Conservation (phyloP, 257 asterid species). For the Forsythia suspensa region DNA sequence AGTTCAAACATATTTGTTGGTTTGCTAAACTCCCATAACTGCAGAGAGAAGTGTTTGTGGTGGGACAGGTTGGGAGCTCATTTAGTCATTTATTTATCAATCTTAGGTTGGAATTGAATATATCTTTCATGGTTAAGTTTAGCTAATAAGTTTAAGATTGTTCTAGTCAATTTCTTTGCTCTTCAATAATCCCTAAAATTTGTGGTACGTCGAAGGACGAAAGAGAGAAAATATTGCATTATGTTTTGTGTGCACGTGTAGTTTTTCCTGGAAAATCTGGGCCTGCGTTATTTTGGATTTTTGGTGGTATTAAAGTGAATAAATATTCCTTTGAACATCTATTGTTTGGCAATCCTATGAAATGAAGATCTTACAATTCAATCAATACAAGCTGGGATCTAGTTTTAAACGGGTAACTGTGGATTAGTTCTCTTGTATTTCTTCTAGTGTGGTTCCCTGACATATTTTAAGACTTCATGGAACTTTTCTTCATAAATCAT, state of each 20-base stretch:
- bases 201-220: too few relatives aligned
- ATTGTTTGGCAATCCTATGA: neutral
- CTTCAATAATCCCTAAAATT: neutral
- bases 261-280: neutral
- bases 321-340: neutral
- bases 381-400: neutral
- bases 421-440: neutral
- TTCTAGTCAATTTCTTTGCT: neutral
- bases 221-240: neutral
- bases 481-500: neutral
- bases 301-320: neutral
- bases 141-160: neutral
- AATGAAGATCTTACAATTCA: neutral
- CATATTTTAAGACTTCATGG: neutral
- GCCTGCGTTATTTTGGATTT: neutral
- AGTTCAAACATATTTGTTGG: neutral
- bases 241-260: neutral
- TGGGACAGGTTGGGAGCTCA: neutral
- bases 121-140: neutral
- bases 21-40: neutral
- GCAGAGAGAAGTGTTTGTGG: neutral
- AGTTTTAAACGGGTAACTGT: neutral
- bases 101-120: neutral
- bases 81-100: neutral
- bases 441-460: too few relatives aligned